Base-by-base conservation (phyloP, 257 asterid species). In the Jasminum sambac region DNA sequence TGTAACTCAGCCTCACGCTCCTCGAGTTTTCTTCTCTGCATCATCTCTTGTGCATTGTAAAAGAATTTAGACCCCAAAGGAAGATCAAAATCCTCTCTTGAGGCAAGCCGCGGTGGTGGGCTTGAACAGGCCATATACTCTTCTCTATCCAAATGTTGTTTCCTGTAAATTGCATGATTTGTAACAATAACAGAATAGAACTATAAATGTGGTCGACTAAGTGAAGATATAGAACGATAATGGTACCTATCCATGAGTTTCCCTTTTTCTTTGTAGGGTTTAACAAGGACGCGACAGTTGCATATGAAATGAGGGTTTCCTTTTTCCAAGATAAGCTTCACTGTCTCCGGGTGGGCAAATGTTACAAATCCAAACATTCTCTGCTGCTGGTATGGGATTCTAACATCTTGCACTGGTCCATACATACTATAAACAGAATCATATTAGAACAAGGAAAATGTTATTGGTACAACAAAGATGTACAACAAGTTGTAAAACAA, bases 11-110 rank as follows among this genome's bases (percentile, higher is more conserved):
- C 89, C 67, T 88, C 90, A 30, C 36, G 36, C 66, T 89, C 92
- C 84, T 90, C 96, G 36, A 92, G 19, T 78, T 81, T 88, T 73
- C 89, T 85, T 80, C 96, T 85, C 34, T 82, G 80, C 84, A 85
- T 81, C 79, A 87, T 73, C 78, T 86, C 96, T 37, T 84, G 95
- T 0, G 98, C 59, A 73, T 83, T 88, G 44, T 76, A 74, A 67
- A 88, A 43, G 92, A 87, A 82, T 80, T 93, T 82, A n/a, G 90
- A 82, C 24, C 94, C 98, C 85, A 89, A 88, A 1, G 96, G 95
- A 58, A 75, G 85, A 60, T 84, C 98, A 67, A 68, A 87, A 25
- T 83, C 84, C 41, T 92, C 98, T 43, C 91, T 76, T 2, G 95
- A 80, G 60, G 89, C 98, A 8, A 84, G 60, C 50, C 84, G 88